Evolutionary conservation across 2,329 filamentous ascomycete genomes (phyloP), one percentile per base, ranked within the genome.

Genomic region (Atkinsonella texensis): DNA sequence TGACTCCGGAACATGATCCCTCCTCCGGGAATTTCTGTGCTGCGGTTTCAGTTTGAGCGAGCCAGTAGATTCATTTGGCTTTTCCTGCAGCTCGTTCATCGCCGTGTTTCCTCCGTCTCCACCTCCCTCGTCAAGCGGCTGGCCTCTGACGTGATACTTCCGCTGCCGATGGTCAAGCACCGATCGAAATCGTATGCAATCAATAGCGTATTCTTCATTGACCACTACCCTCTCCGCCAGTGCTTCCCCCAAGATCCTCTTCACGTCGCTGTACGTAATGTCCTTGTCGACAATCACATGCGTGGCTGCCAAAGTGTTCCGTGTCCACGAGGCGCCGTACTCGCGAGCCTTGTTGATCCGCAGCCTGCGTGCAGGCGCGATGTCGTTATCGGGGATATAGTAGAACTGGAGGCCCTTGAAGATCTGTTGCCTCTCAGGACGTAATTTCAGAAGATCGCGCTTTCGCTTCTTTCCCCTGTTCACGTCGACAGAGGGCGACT

Each of bases 341-440:
- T 89, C 82, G 49, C 80, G 76, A 0, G 86, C 83, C 63, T 84
- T 89, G 32, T 76, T 76, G 49, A 96, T 95, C 4, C 87, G 82
- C 53, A 83, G 67, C 51, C 79, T 79, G 40, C 90, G 79, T 8
- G 78, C 73, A 11, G 78, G 76, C 33, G 83, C 79, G 46, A 85
- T 76, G 56, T 91, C 84, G 56, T 89, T 80, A 57, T 93, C 86
- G 0, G 89, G 91, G 6, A 95, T 80, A 63, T 93, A 95, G 67
- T 81, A 87, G 56, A 89, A 84, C 0, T 69, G 64, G n/a, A 86
- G 65, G 0, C 69, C 75, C 44, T 70, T 74, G 62, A 89, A 83
- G 5, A 87, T 73, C 57, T 77, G 74, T 52, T 77, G 66, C 1
- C 65, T 62, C 54, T 80, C 74, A 0, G 79, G 74, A 1, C 77